Base-by-base conservation (phyloP, 345 rosid species). In the Melastoma malabathricum region DNA sequence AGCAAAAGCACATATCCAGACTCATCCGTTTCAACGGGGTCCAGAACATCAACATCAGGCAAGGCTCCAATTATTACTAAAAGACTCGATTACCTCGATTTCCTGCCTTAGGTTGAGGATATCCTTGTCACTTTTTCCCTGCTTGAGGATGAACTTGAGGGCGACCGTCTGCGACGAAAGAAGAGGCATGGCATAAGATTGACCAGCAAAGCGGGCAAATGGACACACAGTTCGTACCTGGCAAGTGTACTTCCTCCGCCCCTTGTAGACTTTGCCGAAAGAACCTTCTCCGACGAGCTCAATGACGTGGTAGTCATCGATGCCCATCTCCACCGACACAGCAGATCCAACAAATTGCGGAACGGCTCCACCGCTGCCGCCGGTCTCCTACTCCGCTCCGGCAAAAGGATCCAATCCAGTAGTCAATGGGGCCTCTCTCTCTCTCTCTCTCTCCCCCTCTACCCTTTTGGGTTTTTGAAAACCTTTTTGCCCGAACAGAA, bases 251-350 rank as follows among this genome's bases (percentile, higher is more conserved):
- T 87, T 90, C 55, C 88, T 75, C 61, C 96, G 71, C 55, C 98
- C 98, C 61, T 84, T 87, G 55, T 84, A 84, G 5, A 90, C 98
- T 64, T 89, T 92, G 12, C 98, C 96, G 14, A 87, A 92, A 18
- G 96, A 92, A 25, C 98, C 98, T 74, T 92, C 98, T 46, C 98
- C 98, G 4, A 87, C 95, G 46, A 84, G 86, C 77, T 87, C 98
- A 38, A 84, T 84, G 38, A 92, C 96, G 64, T 92, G 95, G 69
- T 92, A 87, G 55, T 84, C 71, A 58, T 84, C 96, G 7, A 92
- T 74, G 18, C 93, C 96, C 95, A 86, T 90, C 54, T 29, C n/a
- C n/a, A n/a, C n/a, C n/a, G n/a, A n/a, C n/a, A n/a, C n/a, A n/a
- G n/a, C n/a, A n/a, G n/a, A n/a, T n/a, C n/a, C n/a, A n/a, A n/a